Evolutionary conservation across 257 asterid genomes (phyloP), one percentile per base, ranked within the genome.

Genomic region (Gardenia jasminoides): DNA sequence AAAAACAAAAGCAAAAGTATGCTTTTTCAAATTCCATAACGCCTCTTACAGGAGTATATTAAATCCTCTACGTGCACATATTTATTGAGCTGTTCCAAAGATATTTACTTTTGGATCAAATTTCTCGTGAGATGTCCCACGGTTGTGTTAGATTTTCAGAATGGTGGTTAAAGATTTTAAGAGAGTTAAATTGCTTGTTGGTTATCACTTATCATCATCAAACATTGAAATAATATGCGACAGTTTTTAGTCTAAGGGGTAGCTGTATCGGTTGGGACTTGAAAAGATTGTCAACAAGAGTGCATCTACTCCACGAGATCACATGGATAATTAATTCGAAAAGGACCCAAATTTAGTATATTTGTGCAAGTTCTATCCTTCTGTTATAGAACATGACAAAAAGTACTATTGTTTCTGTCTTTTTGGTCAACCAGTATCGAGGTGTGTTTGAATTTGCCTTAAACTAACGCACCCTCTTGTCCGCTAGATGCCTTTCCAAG

Each of bases 241-340:
- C 65, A 22, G 41, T 36, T 36, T 61, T n/a, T 61, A 24, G 66
- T 0, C 16, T 10, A 11, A 26, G 41, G 0, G 20, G 39, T 28
- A 28, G 41, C 67, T 61, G 36, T 64, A 11, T 26, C 22, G 39
- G 67, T 24, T 59, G 66, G 20, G 22, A 54, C n/a, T 58, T 54
- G 62, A 36, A 36, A 36, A 36, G 41, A 36, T 36, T 36, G 41
- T 36, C 41, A 2, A 36, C 4, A 36, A 36, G 4, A 36, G 41
- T 4, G 4, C 4, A 36, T 36, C 75, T 22, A 70, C n/a, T 70
- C 36, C 43, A 47, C 6, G 76, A 43, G 39, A 43, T 43, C 74
- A 70, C 74, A 70, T 70, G 74, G 74, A 47, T n/a, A 1, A 59
- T 61, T 33, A n/a, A 61, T 59, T 61, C 6, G 62, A 54, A 54